A percentile compares a stretch with the other conserved stretches of the same genome.
Conservation (phyloP, 345 rosid species). For the Eucalyptus regnans region DNA sequence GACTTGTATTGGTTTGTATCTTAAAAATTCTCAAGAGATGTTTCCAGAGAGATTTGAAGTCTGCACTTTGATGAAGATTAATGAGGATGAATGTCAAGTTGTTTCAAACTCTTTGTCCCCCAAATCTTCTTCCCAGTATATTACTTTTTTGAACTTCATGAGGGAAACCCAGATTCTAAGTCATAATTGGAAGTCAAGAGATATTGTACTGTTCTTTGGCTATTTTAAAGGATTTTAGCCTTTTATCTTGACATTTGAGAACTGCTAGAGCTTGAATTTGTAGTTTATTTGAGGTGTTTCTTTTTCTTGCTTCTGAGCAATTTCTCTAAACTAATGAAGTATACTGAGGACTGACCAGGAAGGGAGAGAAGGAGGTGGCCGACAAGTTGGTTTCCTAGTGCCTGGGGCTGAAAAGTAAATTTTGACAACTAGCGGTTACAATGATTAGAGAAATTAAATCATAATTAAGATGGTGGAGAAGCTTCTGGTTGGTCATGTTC, state of each 20-base stretch:
- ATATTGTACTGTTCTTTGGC: background rate
- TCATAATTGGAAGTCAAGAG: background rate
- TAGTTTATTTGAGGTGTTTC: background rate
- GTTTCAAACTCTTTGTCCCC: background rate
- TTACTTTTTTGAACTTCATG: background rate
- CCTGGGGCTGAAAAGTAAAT: background rate
- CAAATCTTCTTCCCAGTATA: background rate
- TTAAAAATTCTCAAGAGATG: background rate
- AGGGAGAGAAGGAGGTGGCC: background rate
- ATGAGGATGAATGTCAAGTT: background rate
- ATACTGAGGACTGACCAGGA: background rate
- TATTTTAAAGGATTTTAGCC: background rate
- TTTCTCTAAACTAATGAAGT: background rate
- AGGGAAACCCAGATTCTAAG: background rate
- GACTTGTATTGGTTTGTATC: background rate
- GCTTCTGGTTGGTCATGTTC: background rate
- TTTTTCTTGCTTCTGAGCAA: background rate
- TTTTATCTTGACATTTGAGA: background rate
- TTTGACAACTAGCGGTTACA: background rate
- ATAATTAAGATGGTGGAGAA: background rate
- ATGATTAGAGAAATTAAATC: background rate
- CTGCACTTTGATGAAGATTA: background rate
- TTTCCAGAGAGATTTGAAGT: background rate
- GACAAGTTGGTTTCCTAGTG: background rate
- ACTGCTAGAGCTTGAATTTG: background rate